Percentiles rank a stretch among this genome's conserved stretches.
Evolutionary conservation across 179 eudicot genomes (phyloP).

Genomic region (Sideroxylon spinosum): DNA sequence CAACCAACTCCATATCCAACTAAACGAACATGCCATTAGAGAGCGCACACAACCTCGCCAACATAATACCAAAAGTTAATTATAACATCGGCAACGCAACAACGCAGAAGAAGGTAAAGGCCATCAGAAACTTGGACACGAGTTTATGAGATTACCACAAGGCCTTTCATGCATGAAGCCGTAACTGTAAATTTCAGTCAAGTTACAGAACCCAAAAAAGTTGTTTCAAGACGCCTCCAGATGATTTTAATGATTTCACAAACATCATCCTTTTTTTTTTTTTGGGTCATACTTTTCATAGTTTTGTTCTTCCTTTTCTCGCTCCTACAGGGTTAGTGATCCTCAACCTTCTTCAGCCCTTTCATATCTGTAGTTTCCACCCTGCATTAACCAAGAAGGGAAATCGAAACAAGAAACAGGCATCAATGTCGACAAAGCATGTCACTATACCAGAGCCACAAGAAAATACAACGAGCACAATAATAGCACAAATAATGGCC

Average conservation of each 20-base stretch:
- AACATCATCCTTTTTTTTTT: background rate
- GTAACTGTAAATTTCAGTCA: no score
- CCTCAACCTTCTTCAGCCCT: constrained; percentile 90
- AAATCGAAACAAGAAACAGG: background rate
- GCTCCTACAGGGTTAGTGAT: constrained; percentile 29
- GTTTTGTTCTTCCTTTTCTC: background rate
- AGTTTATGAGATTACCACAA: no score
- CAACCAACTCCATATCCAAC: no score
- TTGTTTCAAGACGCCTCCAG: background rate
- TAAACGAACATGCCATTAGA: no score
- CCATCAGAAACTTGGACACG: background rate
- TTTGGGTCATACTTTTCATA: no score
- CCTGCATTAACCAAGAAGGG: constrained; percentile 32
- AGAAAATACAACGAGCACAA: background rate
- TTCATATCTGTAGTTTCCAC: constrained; percentile 96
- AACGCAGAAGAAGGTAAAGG: background rate
- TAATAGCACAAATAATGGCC: background rate
- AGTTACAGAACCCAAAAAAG: background rate
- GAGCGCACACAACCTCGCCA: no score
- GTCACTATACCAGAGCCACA: background rate
- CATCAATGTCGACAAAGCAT: background rate
- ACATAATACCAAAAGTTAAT: background rate
- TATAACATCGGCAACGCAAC: background rate
- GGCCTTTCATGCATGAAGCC: no score
- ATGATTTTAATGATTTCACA: background rate